Percentiles rank a stretch among this genome's conserved stretches.
Conservation (phyloP, 2,329 filamentous ascomycete species). For the Cadophora sp. region DNA sequence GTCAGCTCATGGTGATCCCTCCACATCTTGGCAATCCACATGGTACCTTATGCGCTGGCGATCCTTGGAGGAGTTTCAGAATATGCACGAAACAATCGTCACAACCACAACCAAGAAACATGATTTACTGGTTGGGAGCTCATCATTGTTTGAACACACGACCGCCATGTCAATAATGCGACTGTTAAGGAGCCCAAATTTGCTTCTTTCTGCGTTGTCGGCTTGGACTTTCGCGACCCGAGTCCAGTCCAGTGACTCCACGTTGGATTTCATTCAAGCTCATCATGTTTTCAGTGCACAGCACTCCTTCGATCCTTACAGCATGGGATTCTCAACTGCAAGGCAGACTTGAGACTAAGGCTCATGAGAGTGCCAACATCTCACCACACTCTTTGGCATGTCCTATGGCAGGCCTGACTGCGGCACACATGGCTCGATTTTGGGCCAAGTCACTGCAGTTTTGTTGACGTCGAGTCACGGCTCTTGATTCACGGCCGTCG, state of each 20-base stretch:
- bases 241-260: conserved; percentile 15
- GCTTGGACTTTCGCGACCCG: background rate
- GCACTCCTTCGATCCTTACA: conserved; percentile 5
- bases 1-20: background rate
- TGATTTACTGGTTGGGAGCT: background rate
- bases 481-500: too few species aligned
- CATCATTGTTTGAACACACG: background rate
- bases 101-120: conserved; percentile 11
- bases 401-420: background rate
- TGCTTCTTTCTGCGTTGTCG: conserved; percentile 6
- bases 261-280: background rate
- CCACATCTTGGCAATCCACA: conserved; percentile 6
- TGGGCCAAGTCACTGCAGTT: background rate
- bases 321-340: background rate
- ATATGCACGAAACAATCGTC: conserved; percentile 17
- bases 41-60: conserved; percentile 14
- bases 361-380: conserved; percentile 12
- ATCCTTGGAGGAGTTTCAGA: conserved; percentile 8
- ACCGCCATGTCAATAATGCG: conserved; percentile 4
- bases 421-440: background rate
- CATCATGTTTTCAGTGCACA: background rate
- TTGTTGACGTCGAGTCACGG: conserved; percentile 1
- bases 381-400: background rate
- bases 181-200: background rate
- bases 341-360: background rate